Evolutionary conservation across 805 yeast genomes (phyloP).

Genomic region (Yamadazyma nakazawae): DNA sequence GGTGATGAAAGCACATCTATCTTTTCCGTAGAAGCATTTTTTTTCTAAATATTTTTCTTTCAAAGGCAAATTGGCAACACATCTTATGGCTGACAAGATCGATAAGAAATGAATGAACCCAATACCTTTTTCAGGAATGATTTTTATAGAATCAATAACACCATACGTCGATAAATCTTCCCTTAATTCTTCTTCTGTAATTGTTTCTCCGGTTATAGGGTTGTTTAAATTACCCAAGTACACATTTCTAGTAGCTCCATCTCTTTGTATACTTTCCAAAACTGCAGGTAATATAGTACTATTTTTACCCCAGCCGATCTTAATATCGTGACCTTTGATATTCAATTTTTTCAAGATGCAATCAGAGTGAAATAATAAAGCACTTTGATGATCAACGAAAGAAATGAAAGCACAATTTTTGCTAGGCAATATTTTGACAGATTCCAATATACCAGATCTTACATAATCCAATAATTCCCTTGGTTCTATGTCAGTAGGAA

Average conservation of each 20-base stretch:
- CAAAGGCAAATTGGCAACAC: conserved; percentile 70
- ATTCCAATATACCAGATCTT: conserved; percentile 85
- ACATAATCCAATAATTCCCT: conserved; percentile 86
- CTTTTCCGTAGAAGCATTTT: conserved; percentile 89
- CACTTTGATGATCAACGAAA: conserved; percentile 84
- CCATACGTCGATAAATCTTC: conserved; percentile 74
- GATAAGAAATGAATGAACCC: conserved; percentile 90
- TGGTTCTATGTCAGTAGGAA: conserved; percentile 77
- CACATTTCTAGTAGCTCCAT: conserved; percentile 92
- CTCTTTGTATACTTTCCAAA: conserved; percentile 69
- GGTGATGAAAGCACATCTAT: conserved; percentile 90
- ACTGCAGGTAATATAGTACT: conserved; percentile 73
- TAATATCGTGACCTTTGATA: conserved; percentile 75
- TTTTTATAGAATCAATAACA: conserved; percentile 77
- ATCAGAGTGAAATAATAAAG: conserved; percentile 89
- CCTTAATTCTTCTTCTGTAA: conserved; percentile 62
- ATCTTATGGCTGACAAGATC: conserved; percentile 80
- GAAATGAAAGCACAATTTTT: conserved; percentile 89
- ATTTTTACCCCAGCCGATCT: conserved; percentile 92
- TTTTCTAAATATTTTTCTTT: conserved; percentile 67
- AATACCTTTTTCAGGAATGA: conserved; percentile 75
- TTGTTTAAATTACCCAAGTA: conserved; percentile 78
- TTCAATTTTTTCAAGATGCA: conserved; percentile 80
- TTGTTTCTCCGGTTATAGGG: conserved; percentile 42
- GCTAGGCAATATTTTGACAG: conserved; percentile 70